Evolutionary conservation across 164 flowering plant genomes (phyloP), one percentile per base, ranked within the genome.

Genomic region (Vitis riparia): DNA sequence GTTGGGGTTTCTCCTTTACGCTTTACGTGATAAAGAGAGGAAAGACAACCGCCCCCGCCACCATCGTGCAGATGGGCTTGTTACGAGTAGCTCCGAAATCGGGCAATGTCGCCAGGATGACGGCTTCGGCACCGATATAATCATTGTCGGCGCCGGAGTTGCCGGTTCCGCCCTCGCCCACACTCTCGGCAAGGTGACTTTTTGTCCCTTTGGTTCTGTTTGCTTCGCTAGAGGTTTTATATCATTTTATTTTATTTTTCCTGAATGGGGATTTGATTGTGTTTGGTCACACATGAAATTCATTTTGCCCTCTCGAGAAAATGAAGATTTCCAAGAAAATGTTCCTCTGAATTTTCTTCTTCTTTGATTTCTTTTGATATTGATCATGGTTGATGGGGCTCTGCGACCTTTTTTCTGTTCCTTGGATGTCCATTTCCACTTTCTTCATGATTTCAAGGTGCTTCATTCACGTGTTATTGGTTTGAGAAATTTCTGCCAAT

Each of bases 131-230:
- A 51, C 70, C 37, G 82, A 79, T 52, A 64, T 79, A 49, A 70
- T 79, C 70, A 69, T 79, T n/a, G 83, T 77, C 66, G 83, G 83
- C 44, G 78, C 83, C 19, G 83, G 83, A 15, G 80, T 77, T n/a
- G 83, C 83, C 23, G 83, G 83, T 10, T 65, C 83, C 1, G 83
- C 83, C 12, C 75, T 80, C 6, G 83, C 83, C 51, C 59, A 77
- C 48, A 77, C 83, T 16, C 78, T 80, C 55, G 83, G 76, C 66
- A 80, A 77, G 80, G 83, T 77, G 5, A 37, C 1, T 48, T 27
- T 51, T 8, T 23, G 29, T 63, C 10, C 32, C 15, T 32, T 11
- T 66, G 0, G 48, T 47, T 73, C 12, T 59, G 7, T 6, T 2
- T 44, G 4, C 65, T 51, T 47, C 9, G 9, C 2, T 27, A 5